Base-by-base conservation (phyloP, 306 rosid species). In the Pueraria montana region DNA sequence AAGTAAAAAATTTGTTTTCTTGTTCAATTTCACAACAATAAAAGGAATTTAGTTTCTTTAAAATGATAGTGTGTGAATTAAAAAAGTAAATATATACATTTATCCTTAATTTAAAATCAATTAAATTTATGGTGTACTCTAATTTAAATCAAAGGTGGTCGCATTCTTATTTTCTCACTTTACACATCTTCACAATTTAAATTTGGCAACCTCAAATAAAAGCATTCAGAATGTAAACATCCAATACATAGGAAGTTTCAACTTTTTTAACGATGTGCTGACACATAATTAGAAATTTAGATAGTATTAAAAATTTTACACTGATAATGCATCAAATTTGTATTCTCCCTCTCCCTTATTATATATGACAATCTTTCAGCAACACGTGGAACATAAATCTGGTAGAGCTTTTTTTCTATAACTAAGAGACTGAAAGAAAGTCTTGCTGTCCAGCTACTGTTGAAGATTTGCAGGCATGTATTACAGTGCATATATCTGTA, bases 401-500 rank as follows among this genome's bases (percentile, higher is more conserved):
- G 23, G 30, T 56, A 21, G 55, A 63, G 10, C 11, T 24, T 23
- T 74, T 24, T 32, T 59, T 55, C 24, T 73, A 27, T 68, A 56
- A 49, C 68, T 71, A 91, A 68, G 89, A 84, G 72, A 75, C 86
- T 0, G 91, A 73, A 17, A 87, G 53, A 73, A 77, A 21, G 42
- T 83, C 88, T 67, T 77, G 72, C 61, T 45, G 64, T 17, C 16
- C 58, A 24, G 64, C 40, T 20, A n/a, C 56, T 20, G 24, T 32
- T 18, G 80, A 36, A 6, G 78, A 79, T 58, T 86, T 84, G 85
- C 96, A 96, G 56, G 98, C 96, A 75, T 91, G 97, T 53, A 94
- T 76, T 13, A 81, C 80, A 12, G 75, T 85, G 94, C 99, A 94
- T 80, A 96, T 68, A 76, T 96, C 95, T 36, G 86, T 82, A 11